Base-by-base conservation (phyloP, 1,139 yeast genomes). In the Pneumocystis oryctolagi region DNA sequence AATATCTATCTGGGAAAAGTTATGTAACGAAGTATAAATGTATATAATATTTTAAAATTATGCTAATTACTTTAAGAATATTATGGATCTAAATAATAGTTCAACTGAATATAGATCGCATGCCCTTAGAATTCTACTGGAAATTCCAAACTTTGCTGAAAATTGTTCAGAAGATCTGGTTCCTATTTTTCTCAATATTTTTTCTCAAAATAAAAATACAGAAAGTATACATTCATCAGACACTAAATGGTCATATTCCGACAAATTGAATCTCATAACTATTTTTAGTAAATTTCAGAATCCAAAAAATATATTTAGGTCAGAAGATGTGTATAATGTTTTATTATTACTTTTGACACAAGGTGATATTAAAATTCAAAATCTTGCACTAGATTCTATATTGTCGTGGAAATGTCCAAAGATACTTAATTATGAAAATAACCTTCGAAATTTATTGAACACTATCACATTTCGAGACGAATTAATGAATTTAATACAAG, bases 401-500 rank as follows among this genome's bases (percentile, higher is more conserved):
- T 73, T 89, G 59, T 82, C 86, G 60, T 87, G 80, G 78, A 82
- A 84, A 66, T 78, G 80, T 64, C 79, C 81, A 1, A 76, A 78
- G 1, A 74, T 88, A 40, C 78, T 78, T 63, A 87, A 84, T 71
- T 90, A 89, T 71, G 78, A 79, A 65, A 96, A 87, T 67, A 84
- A 85, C 67, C 76, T 94, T 69, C 79, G 76, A 62, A 89, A 87
- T 68, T 75, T 94, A 64, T 76, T 92, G 37, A 96, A 90, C 71
- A 96, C 89, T 67, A 81, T 88, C 1, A 77, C 85, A 31, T 90
- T 89, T 75, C 82, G 89, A 65, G 98, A 94, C 72, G 97, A 90
- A 73, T 76, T 90, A 42, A 77, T 87, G 39, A 81, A 80, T 42
- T 79, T 92, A 60, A 75, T 88, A 47, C 75, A 73, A 5, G 82